These are phyloP conservation scores for Phaeomoniella chlamydospora DNA, from an alignment of 2,329 filamentous ascomycete species.

Conservation along the genomic window DNA sequence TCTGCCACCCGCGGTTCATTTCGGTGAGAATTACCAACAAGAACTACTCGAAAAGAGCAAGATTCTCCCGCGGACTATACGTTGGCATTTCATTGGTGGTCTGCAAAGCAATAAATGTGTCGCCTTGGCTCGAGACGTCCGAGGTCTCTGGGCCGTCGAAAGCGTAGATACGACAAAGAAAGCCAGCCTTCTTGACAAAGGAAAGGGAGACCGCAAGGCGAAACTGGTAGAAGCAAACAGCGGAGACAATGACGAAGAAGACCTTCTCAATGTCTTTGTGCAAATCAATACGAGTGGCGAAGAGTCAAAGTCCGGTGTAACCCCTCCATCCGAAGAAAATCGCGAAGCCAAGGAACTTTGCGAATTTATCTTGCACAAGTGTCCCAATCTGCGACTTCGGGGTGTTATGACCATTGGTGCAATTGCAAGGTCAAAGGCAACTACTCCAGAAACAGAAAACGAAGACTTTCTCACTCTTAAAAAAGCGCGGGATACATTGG, in stretches of 20 bases:
- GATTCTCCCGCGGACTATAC: conserved; percentile 57
- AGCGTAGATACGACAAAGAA: conserved; percentile 84
- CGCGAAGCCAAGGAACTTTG: conserved; percentile 46
- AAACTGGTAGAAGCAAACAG: conserved; percentile 20
- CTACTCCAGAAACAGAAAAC: conserved; percentile 65
- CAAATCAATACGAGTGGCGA: conserved; percentile 95
- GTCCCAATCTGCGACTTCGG: conserved; percentile 53
- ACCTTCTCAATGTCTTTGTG: conserved; percentile 58
- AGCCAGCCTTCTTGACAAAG: conserved; percentile 63
- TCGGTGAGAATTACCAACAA: conserved; percentile 93
- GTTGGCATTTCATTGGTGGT: conserved; percentile 95
- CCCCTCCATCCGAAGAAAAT: conserved; percentile 29
- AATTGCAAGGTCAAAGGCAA: conserved; percentile 67
- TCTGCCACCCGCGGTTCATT: conserved; percentile 47
- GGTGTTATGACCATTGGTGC: conserved; percentile 97
- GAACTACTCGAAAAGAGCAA: conserved; percentile 78
- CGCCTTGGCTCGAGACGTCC: conserved; percentile 63
- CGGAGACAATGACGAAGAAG: conserved; percentile 14
- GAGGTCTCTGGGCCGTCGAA: conserved; percentile 82
- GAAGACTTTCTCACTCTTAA: conserved; percentile 67
- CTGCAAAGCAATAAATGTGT: conserved; percentile 92
- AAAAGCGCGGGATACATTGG: conserved; percentile 57
- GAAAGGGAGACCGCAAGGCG: conserved; percentile 43
- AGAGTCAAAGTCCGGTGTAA: conserved; percentile 66
- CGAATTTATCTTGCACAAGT: conserved; percentile 52